phyloP scores from a whole-genome alignment of 495 filamentous ascomycete species.

The Podospora pseudoanserina region DNA sequence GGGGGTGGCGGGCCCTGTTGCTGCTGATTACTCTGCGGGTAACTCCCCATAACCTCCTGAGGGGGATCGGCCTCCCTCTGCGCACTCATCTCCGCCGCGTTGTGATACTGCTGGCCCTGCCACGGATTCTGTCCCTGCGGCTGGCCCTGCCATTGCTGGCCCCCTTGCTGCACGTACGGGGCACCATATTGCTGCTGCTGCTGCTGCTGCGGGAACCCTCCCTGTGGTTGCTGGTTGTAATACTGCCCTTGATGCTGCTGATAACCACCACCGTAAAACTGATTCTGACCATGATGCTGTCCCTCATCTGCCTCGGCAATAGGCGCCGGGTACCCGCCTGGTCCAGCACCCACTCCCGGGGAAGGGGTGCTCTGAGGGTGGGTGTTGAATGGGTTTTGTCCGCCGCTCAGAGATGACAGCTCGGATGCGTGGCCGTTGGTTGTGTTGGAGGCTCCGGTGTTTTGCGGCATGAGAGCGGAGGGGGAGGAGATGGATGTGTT shows the following conservation, averaged over 20 bases:
- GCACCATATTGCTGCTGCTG: background rate
- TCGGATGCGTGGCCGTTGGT: background rate
- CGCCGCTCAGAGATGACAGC: background rate
- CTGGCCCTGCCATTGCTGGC: conserved; percentile 6
- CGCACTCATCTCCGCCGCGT: conserved; percentile 19
- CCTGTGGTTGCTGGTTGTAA: background rate
- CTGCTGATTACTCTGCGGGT: background rate
- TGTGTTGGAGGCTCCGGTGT: background rate
- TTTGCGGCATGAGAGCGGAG: background rate
- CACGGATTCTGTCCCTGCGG: background rate
- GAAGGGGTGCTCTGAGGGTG: background rate
- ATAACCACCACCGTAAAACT: background rate
- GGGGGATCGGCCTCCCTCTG: conserved; percentile 14
- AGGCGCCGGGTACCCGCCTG: background rate
- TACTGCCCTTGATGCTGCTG: background rate
- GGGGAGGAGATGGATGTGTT: background rate
- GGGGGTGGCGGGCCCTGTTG: background rate
- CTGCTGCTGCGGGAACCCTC: background rate
- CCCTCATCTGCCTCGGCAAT: background rate
- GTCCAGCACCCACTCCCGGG: background rate
- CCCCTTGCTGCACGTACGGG: background rate
- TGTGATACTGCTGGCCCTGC: conserved; percentile 1
- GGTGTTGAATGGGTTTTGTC: background rate
- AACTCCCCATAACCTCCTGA: conserved; percentile 22
- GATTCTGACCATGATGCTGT: background rate